Base-by-base conservation (phyloP, 495 filamentous ascomycete genomes). In the Glutinoglossum americanum region DNA sequence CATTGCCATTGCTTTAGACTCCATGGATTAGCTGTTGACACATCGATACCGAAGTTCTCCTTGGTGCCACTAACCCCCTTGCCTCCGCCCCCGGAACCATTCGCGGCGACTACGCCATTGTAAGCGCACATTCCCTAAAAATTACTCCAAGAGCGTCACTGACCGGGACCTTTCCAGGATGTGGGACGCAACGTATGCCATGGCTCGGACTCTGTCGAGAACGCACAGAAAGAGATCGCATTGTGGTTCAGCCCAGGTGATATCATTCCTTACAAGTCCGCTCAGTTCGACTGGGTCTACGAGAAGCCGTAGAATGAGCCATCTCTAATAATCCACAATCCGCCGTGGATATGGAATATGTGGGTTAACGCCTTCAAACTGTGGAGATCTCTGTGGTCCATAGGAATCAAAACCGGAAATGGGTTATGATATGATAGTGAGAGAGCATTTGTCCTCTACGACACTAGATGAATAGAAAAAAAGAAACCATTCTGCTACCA, bases 131-230 rank as follows among this genome's bases (percentile, higher is more conserved):
- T 23, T 39, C 30, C 15, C n/a, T 41, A 27, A 35, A 4, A 30
- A 53, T 28, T 19, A 10, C 35, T 25, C 21, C 55, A 48, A 33
- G 58, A 64, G 61, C 51, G 58, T 21, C 57, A 54, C 27, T 47
- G 57, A 41, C 58, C 66, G 39, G 66, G 54, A 23, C 19, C 28
- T 48, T n/a, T 13, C 7, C 60, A 83, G 80, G 86, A 89, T 67
- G 85, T 92, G 66, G 92, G 92, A 74, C 88, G 92, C 70, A 98
- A 98, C 79, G 87, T 98, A 73, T 96, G 92, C 82, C 92, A 98
- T 80, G 92, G 92, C 69, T 94, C 88, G 73, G 92, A 98, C 81
- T 80, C 77, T 73, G 89, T 97, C 73, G 92, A 97, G 80, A 92
- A 76, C 75, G 92, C 92, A 72, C 81, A 97, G 84, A 96, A 96